A percentile compares a stretch with the other conserved stretches of the same genome.
Evolutionary conservation across 176 grass and related monocot genomes (phyloP).

Genomic region (Panicum miliaceum): DNA sequence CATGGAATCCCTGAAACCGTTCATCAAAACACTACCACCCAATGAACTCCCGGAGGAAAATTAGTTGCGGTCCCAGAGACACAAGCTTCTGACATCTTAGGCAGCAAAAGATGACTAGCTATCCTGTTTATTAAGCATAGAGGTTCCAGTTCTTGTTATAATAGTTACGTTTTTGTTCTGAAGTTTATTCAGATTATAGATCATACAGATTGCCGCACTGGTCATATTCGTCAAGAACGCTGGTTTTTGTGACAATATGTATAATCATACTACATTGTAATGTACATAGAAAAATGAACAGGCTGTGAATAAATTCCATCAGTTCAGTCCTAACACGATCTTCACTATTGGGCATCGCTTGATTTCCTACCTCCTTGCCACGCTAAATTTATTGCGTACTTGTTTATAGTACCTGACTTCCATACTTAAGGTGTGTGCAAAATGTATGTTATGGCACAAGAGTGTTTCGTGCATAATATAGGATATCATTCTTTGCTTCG

Average conservation of each 20-base stretch:
- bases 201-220: background rate
- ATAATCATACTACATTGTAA: conserved; percentile 24
- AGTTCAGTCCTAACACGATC: background rate
- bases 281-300: conserved; percentile 30
- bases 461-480: background rate
- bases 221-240: background rate
- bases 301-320: background rate
- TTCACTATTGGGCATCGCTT: background rate
- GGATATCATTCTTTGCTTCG: background rate
- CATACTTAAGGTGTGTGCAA: background rate
- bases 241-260: background rate
- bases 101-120: conserved; percentile 19
- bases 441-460: background rate
- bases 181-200: conserved; percentile 14
- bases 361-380: background rate
- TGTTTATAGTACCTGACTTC: background rate
- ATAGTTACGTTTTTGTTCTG: background rate
- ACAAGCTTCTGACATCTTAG: background rate
- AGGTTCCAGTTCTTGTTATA: background rate
- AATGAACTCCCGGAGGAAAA: conserved; percentile 44
- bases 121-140: background rate
- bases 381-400: background rate
- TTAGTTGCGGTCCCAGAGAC: conserved; percentile 19
- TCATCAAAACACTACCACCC: conserved; percentile 57
- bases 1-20: conserved; percentile 71